phyloP scores from a whole-genome alignment of 2,329 filamentous ascomycete genomes.

The Aspergillus caelatus region DNA sequence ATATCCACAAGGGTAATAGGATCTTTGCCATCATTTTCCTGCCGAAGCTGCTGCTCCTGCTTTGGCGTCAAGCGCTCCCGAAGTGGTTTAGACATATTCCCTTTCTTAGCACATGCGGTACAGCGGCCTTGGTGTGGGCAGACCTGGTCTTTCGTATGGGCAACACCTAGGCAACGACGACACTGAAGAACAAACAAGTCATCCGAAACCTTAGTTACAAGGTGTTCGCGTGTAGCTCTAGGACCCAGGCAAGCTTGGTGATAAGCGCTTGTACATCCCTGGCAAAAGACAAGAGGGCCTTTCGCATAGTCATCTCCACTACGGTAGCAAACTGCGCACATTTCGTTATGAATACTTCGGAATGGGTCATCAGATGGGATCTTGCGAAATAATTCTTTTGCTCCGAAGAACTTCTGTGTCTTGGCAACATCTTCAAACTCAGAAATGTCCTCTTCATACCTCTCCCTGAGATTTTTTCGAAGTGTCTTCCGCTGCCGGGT shows the following conservation, averaged over 20 bases:
- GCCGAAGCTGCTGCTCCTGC: slow-evolving; percentile 80
- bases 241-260: slow-evolving; percentile 81
- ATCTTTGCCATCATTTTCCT: slow-evolving; percentile 77
- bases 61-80: slow-evolving; percentile 70
- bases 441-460: slow-evolving; percentile 39
- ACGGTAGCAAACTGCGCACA: slow-evolving; percentile 73
- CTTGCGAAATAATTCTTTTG: slow-evolving; percentile 73
- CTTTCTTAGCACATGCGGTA: slow-evolving; percentile 67
- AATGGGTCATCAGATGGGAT: slow-evolving; percentile 68
- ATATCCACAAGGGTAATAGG: slow-evolving; percentile 68
- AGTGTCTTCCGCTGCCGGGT: slow-evolving; percentile 30
- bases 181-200: slow-evolving; percentile 87
- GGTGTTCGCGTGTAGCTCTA: slow-evolving; percentile 75
- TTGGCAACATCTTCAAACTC: slow-evolving; percentile 52
- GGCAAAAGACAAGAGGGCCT: slow-evolving; percentile 79
- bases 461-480: slow-evolving; percentile 49
- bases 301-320: slow-evolving; percentile 58
- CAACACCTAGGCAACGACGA: slow-evolving; percentile 74
- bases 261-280: slow-evolving; percentile 83
- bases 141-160: slow-evolving; percentile 67
- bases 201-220: slow-evolving; percentile 80
- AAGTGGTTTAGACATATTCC: slow-evolving; percentile 73
- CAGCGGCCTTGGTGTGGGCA: slow-evolving; percentile 75
- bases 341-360: slow-evolving; percentile 66
- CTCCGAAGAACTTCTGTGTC: slow-evolving; percentile 52